Percentiles rank a stretch among this genome's conserved stretches.
Conservation (phyloP, 1,284 basidiomycete genomes). For the Tremellales sp. region DNA sequence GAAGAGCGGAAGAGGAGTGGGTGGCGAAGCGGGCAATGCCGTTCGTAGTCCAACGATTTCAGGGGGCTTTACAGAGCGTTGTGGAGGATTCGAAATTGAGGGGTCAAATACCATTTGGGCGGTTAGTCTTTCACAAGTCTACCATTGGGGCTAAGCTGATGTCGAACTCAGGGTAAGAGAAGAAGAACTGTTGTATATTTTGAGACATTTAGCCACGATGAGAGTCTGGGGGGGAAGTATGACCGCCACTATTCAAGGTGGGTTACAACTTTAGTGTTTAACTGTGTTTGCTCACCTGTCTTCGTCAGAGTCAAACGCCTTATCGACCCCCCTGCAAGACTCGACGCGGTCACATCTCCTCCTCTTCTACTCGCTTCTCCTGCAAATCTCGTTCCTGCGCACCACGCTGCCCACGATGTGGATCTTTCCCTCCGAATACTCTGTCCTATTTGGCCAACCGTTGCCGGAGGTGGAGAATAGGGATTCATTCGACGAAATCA, state of each 20-base stretch:
- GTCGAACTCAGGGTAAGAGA: constrained; percentile 62
- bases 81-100: constrained; percentile 76
- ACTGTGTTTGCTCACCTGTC: not conserved
- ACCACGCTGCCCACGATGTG: constrained; percentile 65
- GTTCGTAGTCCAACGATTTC: constrained; percentile 68
- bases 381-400: constrained; percentile 69
- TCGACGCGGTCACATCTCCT: constrained; percentile 77
- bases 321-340: constrained; percentile 55
- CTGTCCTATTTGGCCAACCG: constrained; percentile 19
- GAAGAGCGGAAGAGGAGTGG: constrained; percentile 3
- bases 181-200: constrained; percentile 81
- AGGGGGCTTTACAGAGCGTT: constrained; percentile 63
- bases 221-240: constrained; percentile 31
- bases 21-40: constrained; percentile 67
- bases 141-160: not conserved
- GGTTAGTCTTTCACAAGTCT: constrained; percentile 53
- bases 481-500: too few species aligned
- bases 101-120: constrained; percentile 76
- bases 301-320: constrained; percentile 50
- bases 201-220: constrained; percentile 68
- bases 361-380: constrained; percentile 72
- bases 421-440: constrained; percentile 50
- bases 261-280: constrained; percentile 22
- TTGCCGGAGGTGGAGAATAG: constrained; percentile 11
- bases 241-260: constrained; percentile 57